A percentile compares a stretch with the other conserved stretches of the same genome.
These are phyloP conservation scores for Abrus precatorius DNA, from an alignment of 306 rosid species.

Conservation along the genomic window DNA sequence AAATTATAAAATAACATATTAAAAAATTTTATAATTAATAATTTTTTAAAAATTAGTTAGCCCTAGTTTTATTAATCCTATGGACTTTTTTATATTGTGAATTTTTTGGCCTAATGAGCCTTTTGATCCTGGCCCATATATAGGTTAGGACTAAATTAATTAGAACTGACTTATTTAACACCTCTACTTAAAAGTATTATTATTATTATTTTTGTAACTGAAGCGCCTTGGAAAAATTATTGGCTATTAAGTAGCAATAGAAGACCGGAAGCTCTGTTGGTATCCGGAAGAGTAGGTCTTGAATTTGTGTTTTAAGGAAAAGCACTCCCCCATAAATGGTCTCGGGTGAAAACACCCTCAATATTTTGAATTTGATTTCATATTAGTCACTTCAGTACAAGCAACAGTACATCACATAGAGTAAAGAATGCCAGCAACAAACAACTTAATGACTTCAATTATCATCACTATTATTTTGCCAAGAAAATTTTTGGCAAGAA, in stretches of 20 bases:
- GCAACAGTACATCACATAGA: background rate
- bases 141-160: too few species aligned
- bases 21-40: too few species aligned
- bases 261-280: background rate
- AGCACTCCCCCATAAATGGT: background rate
- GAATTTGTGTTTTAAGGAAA: background rate
- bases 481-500: background rate
- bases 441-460: background rate
- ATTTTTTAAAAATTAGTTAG: too few species aligned
- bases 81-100: too few species aligned
- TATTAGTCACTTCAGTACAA: background rate
- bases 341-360: background rate
- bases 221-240: background rate
- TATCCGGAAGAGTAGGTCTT: background rate
- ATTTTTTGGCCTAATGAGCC: too few species aligned
- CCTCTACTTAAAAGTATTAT: too few species aligned
- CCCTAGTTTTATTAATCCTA: too few species aligned
- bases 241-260: background rate
- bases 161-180: too few species aligned
- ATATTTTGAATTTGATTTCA: background rate
- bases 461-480: background rate
- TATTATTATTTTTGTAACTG: background rate
- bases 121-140: too few species aligned
- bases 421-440: background rate
- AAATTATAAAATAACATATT: too few species aligned